Evolutionary conservation across 2,329 filamentous ascomycete genomes (phyloP).

Genomic region (Ophiostoma sp.): DNA sequence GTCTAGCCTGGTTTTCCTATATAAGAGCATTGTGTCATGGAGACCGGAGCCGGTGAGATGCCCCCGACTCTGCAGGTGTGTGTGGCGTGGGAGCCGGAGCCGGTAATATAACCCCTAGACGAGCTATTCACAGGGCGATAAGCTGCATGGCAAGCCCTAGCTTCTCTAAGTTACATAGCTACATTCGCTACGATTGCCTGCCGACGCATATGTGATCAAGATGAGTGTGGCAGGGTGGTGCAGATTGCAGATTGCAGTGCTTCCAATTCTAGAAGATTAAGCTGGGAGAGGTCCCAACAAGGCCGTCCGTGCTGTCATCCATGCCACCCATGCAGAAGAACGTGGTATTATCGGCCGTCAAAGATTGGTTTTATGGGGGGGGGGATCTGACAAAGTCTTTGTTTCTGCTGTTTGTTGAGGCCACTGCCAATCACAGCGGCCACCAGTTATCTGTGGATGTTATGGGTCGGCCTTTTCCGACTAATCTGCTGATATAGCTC

Average conservation of each 20-base stretch:
- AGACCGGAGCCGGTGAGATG: slow-evolving; percentile 14
- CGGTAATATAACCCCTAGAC: slow-evolving; percentile 3
- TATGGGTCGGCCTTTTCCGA: slow-evolving; percentile 8
- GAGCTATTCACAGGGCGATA: neutral
- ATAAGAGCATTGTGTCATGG: slow-evolving; percentile 10
- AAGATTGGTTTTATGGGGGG: slow-evolving; percentile 11
- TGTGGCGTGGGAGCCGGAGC: slow-evolving; percentile 12
- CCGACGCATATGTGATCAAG: neutral
- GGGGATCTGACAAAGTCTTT: no score
- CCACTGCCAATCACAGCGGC: neutral
- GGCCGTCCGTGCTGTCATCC: neutral
- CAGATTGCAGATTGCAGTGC: slow-evolving; percentile 13
- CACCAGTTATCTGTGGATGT: slow-evolving; percentile 15
- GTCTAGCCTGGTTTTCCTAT: slow-evolving; percentile 9
- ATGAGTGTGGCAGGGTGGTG: slow-evolving; percentile 5
- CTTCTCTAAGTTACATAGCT: neutral
- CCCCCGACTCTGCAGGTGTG: slow-evolving; percentile 11
- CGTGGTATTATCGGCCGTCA: slow-evolving; percentile 5
- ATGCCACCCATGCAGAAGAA: neutral
- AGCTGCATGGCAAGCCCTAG: neutral
- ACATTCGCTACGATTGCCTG: neutral
- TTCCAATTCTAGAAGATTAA: neutral
- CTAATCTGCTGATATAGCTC: slow-evolving; percentile 14
- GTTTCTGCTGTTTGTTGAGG: neutral
- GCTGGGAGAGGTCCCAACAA: neutral